A percentile compares a stretch with the other conserved stretches of the same genome.
These are phyloP conservation scores for Xylaria venustula DNA, from an alignment of 495 filamentous ascomycete species.

Conservation along the genomic window DNA sequence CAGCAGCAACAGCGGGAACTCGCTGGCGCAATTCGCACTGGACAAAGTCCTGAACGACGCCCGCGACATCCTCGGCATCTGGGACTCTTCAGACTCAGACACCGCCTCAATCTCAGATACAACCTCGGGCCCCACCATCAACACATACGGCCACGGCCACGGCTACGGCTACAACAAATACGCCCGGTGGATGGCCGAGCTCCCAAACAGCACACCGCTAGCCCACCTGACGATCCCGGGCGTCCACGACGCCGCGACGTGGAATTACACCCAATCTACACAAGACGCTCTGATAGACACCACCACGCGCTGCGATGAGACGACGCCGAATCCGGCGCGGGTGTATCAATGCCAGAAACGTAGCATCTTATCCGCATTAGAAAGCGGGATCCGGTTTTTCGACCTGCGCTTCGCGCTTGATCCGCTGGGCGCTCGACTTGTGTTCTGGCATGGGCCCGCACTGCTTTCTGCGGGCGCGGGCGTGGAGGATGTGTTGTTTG, in stretches of 20 bases:
- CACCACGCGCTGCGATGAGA: constrained; percentile 41
- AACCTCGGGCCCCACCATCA: neutral
- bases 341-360: constrained; percentile 44
- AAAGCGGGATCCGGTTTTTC: constrained; percentile 50
- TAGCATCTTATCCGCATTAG: constrained; percentile 38
- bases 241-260: constrained; percentile 53
- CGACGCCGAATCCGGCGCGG: constrained; percentile 26
- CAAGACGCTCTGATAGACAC: constrained; percentile 38
- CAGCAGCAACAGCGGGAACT: neutral
- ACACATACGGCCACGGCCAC: neutral
- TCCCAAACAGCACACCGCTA: constrained; percentile 42
- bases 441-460: constrained; percentile 51
- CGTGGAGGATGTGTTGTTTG: constrained; percentile 48
- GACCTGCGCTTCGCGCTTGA: constrained; percentile 52
- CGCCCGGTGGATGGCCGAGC: constrained; percentile 47
- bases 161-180: neutral
- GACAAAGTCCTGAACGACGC: constrained; percentile 50
- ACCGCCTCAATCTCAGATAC: neutral
- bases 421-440: constrained; percentile 40
- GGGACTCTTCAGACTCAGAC: constrained; percentile 32
- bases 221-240: constrained; percentile 54
- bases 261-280: constrained; percentile 51
- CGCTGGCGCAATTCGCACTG: constrained; percentile 52
- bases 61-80: constrained; percentile 50
- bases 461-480: constrained; percentile 45